Evolutionary conservation across 2,329 filamentous ascomycete genomes (phyloP), one percentile per base, ranked within the genome.

Genomic region (Metarhizium album): DNA sequence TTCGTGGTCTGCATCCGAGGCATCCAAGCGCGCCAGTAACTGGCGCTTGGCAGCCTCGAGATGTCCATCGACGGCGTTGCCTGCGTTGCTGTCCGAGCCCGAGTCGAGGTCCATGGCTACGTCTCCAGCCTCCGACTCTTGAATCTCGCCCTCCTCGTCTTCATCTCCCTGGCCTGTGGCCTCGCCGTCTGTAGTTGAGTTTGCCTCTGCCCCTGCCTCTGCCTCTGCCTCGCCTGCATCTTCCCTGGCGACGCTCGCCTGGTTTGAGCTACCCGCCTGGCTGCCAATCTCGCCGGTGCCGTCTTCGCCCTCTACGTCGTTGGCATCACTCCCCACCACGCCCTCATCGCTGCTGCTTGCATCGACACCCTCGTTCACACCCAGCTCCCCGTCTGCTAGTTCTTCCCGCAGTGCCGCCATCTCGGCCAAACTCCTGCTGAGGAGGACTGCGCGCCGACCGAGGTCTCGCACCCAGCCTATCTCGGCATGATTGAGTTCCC

Each of bases 391-490:
- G 8, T 69, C 68, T 22, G 65, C 67, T 27, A 70, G 64, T 52
- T 68, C 68, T 22, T 74, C 71, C 46, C 69, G 63, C 49, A 78
- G 55, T 11, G 70, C 69, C 9, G 74, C 73, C 64, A 78, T 74
- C 56, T 82, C 75, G 31, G 71, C 71, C 20, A 80, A 64, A 47
- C 75, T 78, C 13, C 74, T 67, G 57, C 78, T 74, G 51, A 86
- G 64, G 57, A 82, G 63, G 20, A 84, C 80, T 0, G 89, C 89
- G 56, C 83, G 78, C 66, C 89, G 88, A 0, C 86, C 90, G 33
- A 97, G 65, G 52, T 93, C 87, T 47, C 91, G 76, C 27, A 96
- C 72, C 60, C 82, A 80, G 4, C 82, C 84, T 31, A 95, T 79
- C 60, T 93, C 86, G 42, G 82, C 78, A 55, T 87, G 85, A 54